Percentiles rank a stretch among this genome's conserved stretches.
Conservation (phyloP, 352 stramenopile genomes). For the Phytophthora syringae region DNA sequence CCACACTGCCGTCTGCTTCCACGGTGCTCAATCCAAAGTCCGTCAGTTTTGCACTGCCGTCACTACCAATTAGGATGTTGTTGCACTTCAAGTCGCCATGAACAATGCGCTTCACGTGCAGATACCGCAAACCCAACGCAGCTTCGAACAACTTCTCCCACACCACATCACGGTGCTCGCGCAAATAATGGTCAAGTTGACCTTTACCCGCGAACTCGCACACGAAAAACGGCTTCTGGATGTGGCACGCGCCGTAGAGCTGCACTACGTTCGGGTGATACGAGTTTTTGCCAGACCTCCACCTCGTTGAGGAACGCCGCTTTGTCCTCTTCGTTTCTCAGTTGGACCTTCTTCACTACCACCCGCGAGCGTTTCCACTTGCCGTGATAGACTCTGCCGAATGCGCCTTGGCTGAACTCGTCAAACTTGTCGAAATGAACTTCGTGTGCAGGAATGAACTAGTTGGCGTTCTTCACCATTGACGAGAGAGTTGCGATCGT, state of each 20-base stretch:
- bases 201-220: constrained; percentile 18
- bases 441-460: constrained; percentile 26
- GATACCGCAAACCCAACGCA: constrained; percentile 55
- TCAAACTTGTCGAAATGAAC: constrained; percentile 24
- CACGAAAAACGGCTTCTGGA: constrained; percentile 14
- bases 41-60: not conserved
- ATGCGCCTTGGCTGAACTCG: constrained; percentile 20
- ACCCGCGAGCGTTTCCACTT: constrained; percentile 27
- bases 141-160: constrained; percentile 33
- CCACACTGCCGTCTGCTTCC: not conserved
- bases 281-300: constrained; percentile 14
- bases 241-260: constrained; percentile 12
- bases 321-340: constrained; percentile 14
- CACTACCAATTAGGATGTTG: not conserved
- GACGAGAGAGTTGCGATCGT: not conserved
- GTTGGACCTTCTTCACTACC: constrained; percentile 30
- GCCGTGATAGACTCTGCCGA: constrained; percentile 16
- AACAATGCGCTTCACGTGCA: constrained; percentile 27
- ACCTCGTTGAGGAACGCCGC: constrained; percentile 22
- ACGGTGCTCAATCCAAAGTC: not conserved
- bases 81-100: constrained; percentile 55
- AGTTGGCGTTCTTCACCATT: not conserved
- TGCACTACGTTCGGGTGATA: constrained; percentile 16
- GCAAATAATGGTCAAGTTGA: constrained; percentile 14
- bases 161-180: no score